Evolutionary conservation across 495 filamentous ascomycete species (phyloP).

Genomic region (Talaromyces ruber): DNA sequence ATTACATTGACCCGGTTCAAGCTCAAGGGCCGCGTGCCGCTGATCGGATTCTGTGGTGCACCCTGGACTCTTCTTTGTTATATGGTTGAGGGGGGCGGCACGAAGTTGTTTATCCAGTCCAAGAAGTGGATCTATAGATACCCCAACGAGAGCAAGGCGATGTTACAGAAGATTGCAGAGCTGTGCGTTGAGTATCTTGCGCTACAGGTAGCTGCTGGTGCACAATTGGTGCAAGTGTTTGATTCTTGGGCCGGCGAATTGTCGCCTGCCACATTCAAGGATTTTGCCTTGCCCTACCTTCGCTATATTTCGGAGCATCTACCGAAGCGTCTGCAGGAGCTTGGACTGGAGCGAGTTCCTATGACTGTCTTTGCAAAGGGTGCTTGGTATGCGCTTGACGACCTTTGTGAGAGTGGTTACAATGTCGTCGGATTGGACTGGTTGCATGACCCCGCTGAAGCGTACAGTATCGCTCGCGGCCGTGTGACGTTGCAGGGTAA

Average conservation of each 20-base stretch:
- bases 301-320: constrained; percentile 71
- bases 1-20: constrained; percentile 87
- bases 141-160: constrained; percentile 63
- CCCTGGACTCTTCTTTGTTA: constrained; percentile 97
- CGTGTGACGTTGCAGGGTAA: constrained; percentile 86
- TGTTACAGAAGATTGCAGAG: constrained; percentile 85
- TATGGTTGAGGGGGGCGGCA: constrained; percentile 96
- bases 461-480: constrained; percentile 64
- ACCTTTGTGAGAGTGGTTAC: constrained; percentile 80
- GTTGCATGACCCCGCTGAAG: constrained; percentile 83
- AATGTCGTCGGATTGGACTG: constrained; percentile 92
- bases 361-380: constrained; percentile 99
- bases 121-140: constrained; percentile 97
- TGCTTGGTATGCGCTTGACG: constrained; percentile 91
- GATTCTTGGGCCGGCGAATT: constrained; percentile 97
- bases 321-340: constrained; percentile 59
- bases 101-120: constrained; percentile 79
- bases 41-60: constrained; percentile 96
- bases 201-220: constrained; percentile 83
- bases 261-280: constrained; percentile 70
- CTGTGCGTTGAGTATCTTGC: constrained; percentile 92
- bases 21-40: constrained; percentile 75
- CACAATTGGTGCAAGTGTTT: constrained; percentile 92
- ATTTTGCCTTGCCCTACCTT: constrained; percentile 80
- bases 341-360: constrained; percentile 71